Base-by-base conservation (phyloP, 129 eudicot genomes). In the Arctium lappa region DNA sequence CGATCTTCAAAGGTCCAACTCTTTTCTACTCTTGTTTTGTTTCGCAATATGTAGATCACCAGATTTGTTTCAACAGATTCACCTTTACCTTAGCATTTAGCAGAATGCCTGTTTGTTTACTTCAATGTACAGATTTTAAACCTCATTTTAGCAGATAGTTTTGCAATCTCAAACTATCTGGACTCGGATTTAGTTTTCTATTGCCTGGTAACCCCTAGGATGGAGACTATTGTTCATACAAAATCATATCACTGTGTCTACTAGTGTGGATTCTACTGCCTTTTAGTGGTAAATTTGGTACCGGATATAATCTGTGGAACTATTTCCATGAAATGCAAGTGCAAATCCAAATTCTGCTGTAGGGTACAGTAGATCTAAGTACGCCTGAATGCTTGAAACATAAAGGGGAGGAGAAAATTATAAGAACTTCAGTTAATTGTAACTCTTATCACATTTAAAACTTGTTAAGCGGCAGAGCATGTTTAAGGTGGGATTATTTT, bases 1-100 rank as follows among this genome's bases (percentile, higher is more conserved):
- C 75, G 85, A 82, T 82, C 85, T 82, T 65, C 69, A 18, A 29
- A 82, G 85, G 85, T 82, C 5, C 30, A 69, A 66, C 75, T 65
- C 5, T n/a, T 71, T 66, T 44, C 75, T 63, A 65, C 85, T 69
- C 48, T 40, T 60, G 9, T 33, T 11, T 34, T 33, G 8, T 70
- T 46, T 12, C 34, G 62, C 36, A 22, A 1, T 74, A 75, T 74
- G 37, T 66, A 66, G 85, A 82, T 82, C 85, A 66, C 80, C 85
- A 82, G 75, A 75, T 82, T 77, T 82, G 63, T 46, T 75, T 66
- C 32, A 75, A 74, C 15, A 33, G 81, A 66, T 36, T 76, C n/a
- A 68, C 77, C 76, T 82, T 76, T 83, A 16, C 81, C 10, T 69
- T 76, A 48, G 34, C 60, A 5, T 48, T 48, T 48, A 76, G 46